Evolutionary conservation across 257 asterid genomes (phyloP).

Genomic region (Galeopsis tetrahit): DNA sequence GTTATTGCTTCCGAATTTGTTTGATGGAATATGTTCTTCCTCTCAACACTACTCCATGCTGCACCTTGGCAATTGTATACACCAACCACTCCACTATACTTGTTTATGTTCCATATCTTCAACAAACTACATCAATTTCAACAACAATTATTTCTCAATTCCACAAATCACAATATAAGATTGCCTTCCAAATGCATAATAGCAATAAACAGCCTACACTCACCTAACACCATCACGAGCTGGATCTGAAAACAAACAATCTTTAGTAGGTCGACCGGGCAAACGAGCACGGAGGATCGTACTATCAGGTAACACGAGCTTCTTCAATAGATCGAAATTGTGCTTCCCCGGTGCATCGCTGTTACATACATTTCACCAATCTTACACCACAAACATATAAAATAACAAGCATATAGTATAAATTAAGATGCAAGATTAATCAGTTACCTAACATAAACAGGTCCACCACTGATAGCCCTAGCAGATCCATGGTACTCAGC

Average conservation of each 20-base stretch:
- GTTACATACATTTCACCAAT: conserved; percentile 15
- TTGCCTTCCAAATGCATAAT: too few species aligned
- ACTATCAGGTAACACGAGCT: conserved; percentile 86
- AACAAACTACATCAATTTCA: conserved; percentile 50
- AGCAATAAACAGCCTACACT: too few species aligned
- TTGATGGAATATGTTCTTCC: conserved; percentile 78
- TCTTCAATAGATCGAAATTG: conserved; percentile 75
- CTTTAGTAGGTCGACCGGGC: conserved; percentile 94
- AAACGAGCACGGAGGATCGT: conserved; percentile 81
- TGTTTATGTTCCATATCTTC: conserved; percentile 97
- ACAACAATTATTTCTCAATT: not conserved
- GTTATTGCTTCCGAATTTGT: conserved; percentile 61
- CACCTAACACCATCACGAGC: conserved; percentile 93
- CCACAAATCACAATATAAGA: too few species aligned
- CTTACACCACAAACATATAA: not conserved
- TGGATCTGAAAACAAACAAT: conserved; percentile 87
- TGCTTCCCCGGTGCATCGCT: conserved; percentile 96
- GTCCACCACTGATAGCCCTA: conserved; percentile 85
- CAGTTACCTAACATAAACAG: conserved; percentile 75
- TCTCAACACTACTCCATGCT: conserved; percentile 73
- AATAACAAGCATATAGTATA: not conserved
- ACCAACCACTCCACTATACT: conserved; percentile 73
- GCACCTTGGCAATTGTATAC: conserved; percentile 97
- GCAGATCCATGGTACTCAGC: conserved; percentile 94
- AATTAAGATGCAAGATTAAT: conserved; percentile 29